These are phyloP conservation scores for Lachnellula subtilissima DNA, from an alignment of 2,329 filamentous ascomycete genomes.

Conservation along the genomic window DNA sequence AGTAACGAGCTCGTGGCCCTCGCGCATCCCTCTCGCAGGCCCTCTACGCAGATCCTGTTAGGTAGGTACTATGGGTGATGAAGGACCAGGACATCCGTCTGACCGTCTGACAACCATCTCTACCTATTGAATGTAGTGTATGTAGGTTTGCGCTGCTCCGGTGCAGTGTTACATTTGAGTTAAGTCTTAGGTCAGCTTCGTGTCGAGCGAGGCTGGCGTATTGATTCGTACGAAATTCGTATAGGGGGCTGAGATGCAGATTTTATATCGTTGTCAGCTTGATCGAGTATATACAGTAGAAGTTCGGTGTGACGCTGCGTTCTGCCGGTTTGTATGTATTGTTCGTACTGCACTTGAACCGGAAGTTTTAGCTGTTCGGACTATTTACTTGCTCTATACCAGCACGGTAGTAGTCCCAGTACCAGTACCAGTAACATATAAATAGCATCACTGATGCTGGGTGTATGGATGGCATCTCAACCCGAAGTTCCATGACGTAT, in stretches of 20 bases:
- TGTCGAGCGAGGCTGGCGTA: neutral
- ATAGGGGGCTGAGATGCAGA: conserved; percentile 16
- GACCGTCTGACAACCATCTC: conserved; percentile 2
- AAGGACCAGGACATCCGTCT: neutral
- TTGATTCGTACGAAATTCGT: neutral
- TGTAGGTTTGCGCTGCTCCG: conserved; percentile 12
- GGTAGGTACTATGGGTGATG: neutral
- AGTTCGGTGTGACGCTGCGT: conserved; percentile 7
- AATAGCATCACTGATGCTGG: neutral
- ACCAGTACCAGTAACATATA: neutral
- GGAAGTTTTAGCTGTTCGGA: neutral
- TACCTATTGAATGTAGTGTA: neutral
- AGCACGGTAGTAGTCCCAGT: no score
- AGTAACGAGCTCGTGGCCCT: conserved; percentile 5
- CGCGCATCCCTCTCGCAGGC: neutral
- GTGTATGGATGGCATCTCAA: neutral
- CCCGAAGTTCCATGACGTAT: conserved; percentile 2
- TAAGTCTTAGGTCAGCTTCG: conserved; percentile 18
- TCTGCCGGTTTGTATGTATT: neutral
- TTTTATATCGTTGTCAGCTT: conserved; percentile 15
- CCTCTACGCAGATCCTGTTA: conserved; percentile 2
- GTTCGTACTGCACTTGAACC: neutral
- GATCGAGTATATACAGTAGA: neutral
- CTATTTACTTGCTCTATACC: no score
- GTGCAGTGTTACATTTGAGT: conserved; percentile 11